Base-by-base conservation (phyloP, 1,284 basidiomycete genomes). In the Albatrellus sp. region DNA sequence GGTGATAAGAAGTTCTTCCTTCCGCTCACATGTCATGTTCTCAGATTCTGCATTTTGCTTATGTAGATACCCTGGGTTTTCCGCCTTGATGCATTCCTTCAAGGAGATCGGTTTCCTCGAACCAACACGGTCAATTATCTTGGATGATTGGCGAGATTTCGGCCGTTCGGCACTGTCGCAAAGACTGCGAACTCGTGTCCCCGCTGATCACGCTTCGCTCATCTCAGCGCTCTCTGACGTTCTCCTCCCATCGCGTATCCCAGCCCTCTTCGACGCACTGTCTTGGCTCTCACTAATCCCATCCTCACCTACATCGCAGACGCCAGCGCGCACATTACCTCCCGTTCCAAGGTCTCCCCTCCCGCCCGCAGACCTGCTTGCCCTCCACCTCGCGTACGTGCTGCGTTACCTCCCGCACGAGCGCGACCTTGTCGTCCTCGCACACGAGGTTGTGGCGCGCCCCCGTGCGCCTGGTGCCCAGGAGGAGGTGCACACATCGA, bases 391-490 rank as follows among this genome's bases (percentile, higher is more conserved):
- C 12, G 73, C 86, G 2, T 69, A 80, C 53, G 84, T 80, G 54
- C 75, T 96, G 16, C 69, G 70, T 8, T 97, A 96, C 59, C 62
- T 56, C 0, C 72, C 75, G 0, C 66, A 70, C 28, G 92, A 97
- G 62, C 73, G 81, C 12, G 92, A 97, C 60, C 78, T 90, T 62
- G 90, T 93, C 49, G 74, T 96, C 30, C 75, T 97, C 19, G 73
- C 84, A 48, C 93, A 97, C 63, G 84, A 91, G 58, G 69, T 93
- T 52, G 72, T 83, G 38, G 68, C 76, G 14, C 29, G 20, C 12
- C 10, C 40, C 6, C 30, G 53, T 40, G 40, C 54, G 40, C 24
- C 34, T 11, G 48, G 48, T 3, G 42, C 49, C 13, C 57, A 63
- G 16, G 65, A 69, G 51, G 73, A 84, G 57, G 70, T 82, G 20